Evolutionary conservation across 139 green algal genomes (phyloP).

Genomic region (Chlorella sp.): DNA sequence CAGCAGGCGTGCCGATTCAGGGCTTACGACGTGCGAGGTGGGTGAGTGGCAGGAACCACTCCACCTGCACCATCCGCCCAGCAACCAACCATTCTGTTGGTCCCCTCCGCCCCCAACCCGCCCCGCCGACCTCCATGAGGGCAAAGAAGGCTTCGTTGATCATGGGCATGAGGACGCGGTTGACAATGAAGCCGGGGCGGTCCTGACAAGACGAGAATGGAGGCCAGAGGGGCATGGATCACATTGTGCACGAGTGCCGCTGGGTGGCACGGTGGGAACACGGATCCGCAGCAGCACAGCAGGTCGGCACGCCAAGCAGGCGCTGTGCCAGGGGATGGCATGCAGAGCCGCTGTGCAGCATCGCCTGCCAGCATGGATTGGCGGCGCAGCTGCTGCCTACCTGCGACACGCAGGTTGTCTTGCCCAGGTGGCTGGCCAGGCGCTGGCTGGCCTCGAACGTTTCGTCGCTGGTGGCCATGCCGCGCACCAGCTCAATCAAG

Average conservation of each 20-base stretch:
- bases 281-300: too few species aligned
- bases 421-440: conserved; percentile 83
- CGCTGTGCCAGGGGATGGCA: too few species aligned
- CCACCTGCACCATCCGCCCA: too few species aligned
- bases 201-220: too few species aligned
- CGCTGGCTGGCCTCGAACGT: conserved; percentile 62
- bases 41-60: too few species aligned
- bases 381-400: neutral
- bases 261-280: too few species aligned
- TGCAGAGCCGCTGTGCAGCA: too few species aligned
- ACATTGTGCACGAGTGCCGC: too few species aligned
- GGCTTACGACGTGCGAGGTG: too few species aligned
- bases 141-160: conserved; percentile 95
- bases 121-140: conserved; percentile 73
- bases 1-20: too few species aligned
- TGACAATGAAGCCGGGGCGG: conserved; percentile 92
- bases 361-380: too few species aligned
- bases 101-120: neutral
- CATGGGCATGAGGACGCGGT: conserved; percentile 95
- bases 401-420: conserved; percentile 73
- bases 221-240: too few species aligned
- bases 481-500: conserved; percentile 90
- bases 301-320: neutral
- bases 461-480: conserved; percentile 75
- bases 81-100: neutral